Evolutionary conservation across 2,329 filamentous ascomycete genomes (phyloP).

Genomic region (Talaromyces albobiverticillius): DNA sequence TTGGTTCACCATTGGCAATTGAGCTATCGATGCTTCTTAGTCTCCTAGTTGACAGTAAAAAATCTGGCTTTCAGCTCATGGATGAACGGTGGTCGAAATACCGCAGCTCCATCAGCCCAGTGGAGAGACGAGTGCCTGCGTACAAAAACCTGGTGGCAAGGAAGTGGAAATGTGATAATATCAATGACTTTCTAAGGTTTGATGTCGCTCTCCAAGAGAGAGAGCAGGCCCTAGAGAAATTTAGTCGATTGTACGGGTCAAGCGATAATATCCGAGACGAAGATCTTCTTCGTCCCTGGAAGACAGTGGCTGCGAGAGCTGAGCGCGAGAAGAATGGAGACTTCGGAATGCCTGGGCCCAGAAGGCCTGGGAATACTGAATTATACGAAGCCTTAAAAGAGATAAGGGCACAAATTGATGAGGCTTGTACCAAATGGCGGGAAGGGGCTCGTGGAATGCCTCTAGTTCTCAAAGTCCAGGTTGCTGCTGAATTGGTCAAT

Average conservation of each 20-base stretch:
- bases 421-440: constrained; percentile 21
- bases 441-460: neutral
- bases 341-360: neutral
- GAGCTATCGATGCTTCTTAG: constrained; percentile 42
- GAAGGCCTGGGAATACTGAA: neutral
- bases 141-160: constrained; percentile 30
- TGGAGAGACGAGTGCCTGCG: constrained; percentile 30
- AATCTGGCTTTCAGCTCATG: constrained; percentile 42
- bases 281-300: constrained; percentile 34
- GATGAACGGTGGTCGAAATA: constrained; percentile 38
- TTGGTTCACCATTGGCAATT: constrained; percentile 32
- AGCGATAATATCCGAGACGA: constrained; percentile 25
- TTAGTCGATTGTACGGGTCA: constrained; percentile 25
- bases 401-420: constrained; percentile 21
- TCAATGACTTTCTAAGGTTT: constrained; percentile 47
- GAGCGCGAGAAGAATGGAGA: constrained; percentile 15
- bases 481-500: constrained; percentile 27
- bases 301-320: constrained; percentile 22
- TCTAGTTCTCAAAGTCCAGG: constrained; percentile 18
- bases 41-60: constrained; percentile 46
- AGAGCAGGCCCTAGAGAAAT: constrained; percentile 27
- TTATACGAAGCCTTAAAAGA: constrained; percentile 21
- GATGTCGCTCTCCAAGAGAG: constrained; percentile 33
- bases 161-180: constrained; percentile 29
- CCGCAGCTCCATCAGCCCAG: constrained; percentile 31